Conservation (phyloP, 2,329 filamentous ascomycete species). For the Exophiala sideris region DNA sequence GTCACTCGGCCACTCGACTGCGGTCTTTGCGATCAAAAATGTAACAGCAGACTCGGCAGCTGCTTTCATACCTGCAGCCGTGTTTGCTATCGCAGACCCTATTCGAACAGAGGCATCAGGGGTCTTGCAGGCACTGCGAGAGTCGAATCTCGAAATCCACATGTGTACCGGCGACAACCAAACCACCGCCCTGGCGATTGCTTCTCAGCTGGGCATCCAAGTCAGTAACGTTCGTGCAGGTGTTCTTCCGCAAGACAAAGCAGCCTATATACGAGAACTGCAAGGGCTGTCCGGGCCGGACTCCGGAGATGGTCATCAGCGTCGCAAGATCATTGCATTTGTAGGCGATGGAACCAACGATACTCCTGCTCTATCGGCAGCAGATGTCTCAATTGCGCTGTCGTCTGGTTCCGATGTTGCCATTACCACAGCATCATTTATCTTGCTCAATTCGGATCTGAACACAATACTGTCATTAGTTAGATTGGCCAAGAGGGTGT, state of each 20-base stretch:
- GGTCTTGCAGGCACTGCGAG: slow-evolving; percentile 63
- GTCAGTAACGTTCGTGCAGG: slow-evolving; percentile 75
- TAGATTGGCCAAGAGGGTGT: slow-evolving; percentile 67
- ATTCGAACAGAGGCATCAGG: slow-evolving; percentile 68
- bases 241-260: slow-evolving; percentile 79
- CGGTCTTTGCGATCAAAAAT: slow-evolving; percentile 41
- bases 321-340: slow-evolving; percentile 67
- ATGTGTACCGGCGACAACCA: slow-evolving; percentile 91
- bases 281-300: slow-evolving; percentile 45
- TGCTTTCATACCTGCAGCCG: slow-evolving; percentile 52
- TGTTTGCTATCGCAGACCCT: slow-evolving; percentile 76
- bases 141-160: slow-evolving; percentile 66
- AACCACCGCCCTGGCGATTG: slow-evolving; percentile 80
- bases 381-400: slow-evolving; percentile 80
- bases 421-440: slow-evolving; percentile 76
- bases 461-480: slow-evolving; percentile 69
- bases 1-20: slow-evolving; percentile 42
- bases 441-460: slow-evolving; percentile 70
- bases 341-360: slow-evolving; percentile 88
- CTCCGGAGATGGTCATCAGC: slow-evolving; percentile 1
- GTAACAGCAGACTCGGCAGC: slow-evolving; percentile 16
- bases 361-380: slow-evolving; percentile 72
- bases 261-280: slow-evolving; percentile 40
- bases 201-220: slow-evolving; percentile 69
- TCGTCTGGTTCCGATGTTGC: slow-evolving; percentile 79